phyloP scores from a whole-genome alignment of 305 asterid genomes.

The Andrographis paniculata region DNA sequence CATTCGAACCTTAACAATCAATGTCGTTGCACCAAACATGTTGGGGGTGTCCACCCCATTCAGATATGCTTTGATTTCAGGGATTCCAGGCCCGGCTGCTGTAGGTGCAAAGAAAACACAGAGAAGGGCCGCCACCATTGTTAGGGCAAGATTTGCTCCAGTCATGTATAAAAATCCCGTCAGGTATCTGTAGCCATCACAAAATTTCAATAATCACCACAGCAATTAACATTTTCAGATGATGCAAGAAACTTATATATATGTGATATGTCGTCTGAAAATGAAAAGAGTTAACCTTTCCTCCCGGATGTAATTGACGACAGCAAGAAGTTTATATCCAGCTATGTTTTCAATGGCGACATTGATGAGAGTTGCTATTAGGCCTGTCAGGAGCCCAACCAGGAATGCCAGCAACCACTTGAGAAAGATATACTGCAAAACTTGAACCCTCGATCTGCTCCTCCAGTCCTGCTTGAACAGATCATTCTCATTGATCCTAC shows the following conservation, averaged over 20 bases:
- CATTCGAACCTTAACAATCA: conserved; percentile 60
- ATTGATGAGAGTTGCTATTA: conserved; percentile 64
- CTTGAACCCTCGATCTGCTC: conserved; percentile 72
- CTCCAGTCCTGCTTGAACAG: conserved; percentile 97
- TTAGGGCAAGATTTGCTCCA: conserved; percentile 53
- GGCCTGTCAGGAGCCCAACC: conserved; percentile 79
- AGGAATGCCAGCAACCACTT: conserved; percentile 81
- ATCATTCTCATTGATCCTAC: conserved; percentile 90
- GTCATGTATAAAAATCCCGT: conserved; percentile 59
- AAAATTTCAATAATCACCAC: conserved; percentile 10
- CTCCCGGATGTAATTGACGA: conserved; percentile 43
- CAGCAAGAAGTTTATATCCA: conserved; percentile 69
- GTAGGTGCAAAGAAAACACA: conserved; percentile 82
- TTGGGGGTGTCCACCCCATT: conserved; percentile 85
- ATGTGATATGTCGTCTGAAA: too few species aligned
- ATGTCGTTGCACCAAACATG: conserved; percentile 76
- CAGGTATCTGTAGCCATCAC: conserved; percentile 48
- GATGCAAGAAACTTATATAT: too few species aligned
- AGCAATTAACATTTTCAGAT: conserved; percentile 8
- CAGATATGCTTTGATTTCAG: conserved; percentile 86
- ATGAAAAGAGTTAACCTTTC: conserved; percentile 38
- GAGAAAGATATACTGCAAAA: conserved; percentile 60
- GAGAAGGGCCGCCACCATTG: conserved; percentile 60
- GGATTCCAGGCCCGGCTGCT: conserved; percentile 97
- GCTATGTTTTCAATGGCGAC: conserved; percentile 81